Base-by-base conservation (phyloP, 441 rosid genomes). In the Populus tomentosa region DNA sequence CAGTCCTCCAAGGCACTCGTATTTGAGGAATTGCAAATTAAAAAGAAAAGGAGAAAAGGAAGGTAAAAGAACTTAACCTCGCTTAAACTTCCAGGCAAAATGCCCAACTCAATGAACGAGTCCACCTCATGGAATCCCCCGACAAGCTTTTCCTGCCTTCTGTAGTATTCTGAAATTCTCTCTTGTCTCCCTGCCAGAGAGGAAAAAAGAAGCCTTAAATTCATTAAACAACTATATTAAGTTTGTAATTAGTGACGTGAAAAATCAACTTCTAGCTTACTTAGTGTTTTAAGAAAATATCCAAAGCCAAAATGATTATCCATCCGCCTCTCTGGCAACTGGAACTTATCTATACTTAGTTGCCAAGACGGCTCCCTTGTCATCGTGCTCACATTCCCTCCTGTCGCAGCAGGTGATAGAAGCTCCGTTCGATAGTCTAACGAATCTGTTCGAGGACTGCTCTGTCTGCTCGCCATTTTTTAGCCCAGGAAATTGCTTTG, bases 81-180 rank as follows among this genome's bases (percentile, higher is more conserved):
- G 0, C 85, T 80, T 50, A 85, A 38, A 65, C 11, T 69, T 53
- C 84, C 86, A 1, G 91, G 89, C 61, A 86, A 69, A 72, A 73
- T 61, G 2, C 88, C 93, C 69, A 86, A 80, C 10, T 90, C 93
- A 9, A 80, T 77, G 73, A 88, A 82, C 4, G 79, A 71, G 46
- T 90, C 87, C 28, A 88, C 85, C 82, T 86, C 89, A 62, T 69
- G 79, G 79, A 77, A 90, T 35, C 83, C 88, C 71, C 80, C 66
- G 3, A 88, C 84, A 32, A 90, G 86, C 30, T 77, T 78, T 69
- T 84, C 87, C 79, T 90, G 93, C 68, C 79, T 87, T 77, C 77
- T 75, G 82, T 90, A 90, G 67, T 90, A 90, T 13, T 81, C 79
- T n/a, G 84, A 83, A 18, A 88, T 83, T 77, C 75, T 72, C 32